Conservation (phyloP, 441 rosid species). For the Lepidium campestre region DNA sequence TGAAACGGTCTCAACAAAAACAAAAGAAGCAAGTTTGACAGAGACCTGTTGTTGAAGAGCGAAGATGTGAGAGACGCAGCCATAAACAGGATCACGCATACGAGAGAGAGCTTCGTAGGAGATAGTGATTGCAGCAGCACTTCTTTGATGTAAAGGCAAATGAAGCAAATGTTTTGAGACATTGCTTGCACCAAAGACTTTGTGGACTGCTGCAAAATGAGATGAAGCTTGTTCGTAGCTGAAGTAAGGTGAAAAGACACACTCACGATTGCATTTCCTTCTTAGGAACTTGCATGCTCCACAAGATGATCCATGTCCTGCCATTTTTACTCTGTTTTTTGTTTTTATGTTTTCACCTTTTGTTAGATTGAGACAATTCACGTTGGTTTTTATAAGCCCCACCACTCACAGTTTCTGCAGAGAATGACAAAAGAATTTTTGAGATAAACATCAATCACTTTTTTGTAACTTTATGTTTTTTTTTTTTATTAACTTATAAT, state of each 20-base stretch:
- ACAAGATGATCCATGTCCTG: slow-evolving; percentile 80
- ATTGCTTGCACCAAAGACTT: slow-evolving; percentile 92
- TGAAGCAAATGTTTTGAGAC: slow-evolving; percentile 74
- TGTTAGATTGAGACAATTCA: slow-evolving; percentile 2
- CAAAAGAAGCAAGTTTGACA: background rate
- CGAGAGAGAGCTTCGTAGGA: slow-evolving; percentile 93
- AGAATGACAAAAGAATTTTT: slow-evolving; percentile 9
- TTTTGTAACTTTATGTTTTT: background rate
- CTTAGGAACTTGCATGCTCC: slow-evolving; percentile 97
- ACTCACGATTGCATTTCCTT: slow-evolving; percentile 75
- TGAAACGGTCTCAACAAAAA: background rate
- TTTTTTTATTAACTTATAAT: background rate
- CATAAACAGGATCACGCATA: slow-evolving; percentile 71
- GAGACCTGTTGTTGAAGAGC: slow-evolving; percentile 95
- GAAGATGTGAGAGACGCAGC: slow-evolving; percentile 81
- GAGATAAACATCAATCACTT: slow-evolving; percentile 19
- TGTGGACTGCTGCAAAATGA: slow-evolving; percentile 91
- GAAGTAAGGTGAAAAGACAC: slow-evolving; percentile 93
- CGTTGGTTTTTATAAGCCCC: slow-evolving; percentile 23
- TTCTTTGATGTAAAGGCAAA: slow-evolving; percentile 55
- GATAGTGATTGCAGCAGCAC: slow-evolving; percentile 72
- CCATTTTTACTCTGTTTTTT: slow-evolving; percentile 35
- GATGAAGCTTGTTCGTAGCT: slow-evolving; percentile 73
- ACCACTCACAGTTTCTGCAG: slow-evolving; percentile 7
- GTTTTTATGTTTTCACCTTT: background rate